A percentile compares a stretch with the other conserved stretches of the same genome.
Evolutionary conservation across 129 eudicot genomes (phyloP).

Genomic region (Kitagawia praeruptora): DNA sequence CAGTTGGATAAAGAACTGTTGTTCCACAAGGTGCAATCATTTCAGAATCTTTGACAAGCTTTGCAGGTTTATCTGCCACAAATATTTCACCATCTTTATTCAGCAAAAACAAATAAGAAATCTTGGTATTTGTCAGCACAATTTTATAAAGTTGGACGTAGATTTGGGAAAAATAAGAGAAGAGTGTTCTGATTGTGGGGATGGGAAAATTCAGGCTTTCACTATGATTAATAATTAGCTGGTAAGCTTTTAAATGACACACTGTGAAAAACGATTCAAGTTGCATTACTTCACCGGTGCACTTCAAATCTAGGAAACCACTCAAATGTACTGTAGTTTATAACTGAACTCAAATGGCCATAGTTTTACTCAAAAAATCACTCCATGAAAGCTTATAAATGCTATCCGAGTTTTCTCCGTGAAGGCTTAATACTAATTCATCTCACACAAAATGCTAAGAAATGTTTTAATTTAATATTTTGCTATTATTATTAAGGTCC

Average conservation of each 20-base stretch:
- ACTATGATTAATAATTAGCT: too few species aligned
- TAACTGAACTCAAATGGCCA: too few species aligned
- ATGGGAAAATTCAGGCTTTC: not conserved
- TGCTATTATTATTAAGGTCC: not conserved
- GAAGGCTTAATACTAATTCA: not conserved
- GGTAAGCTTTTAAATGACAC: not conserved
- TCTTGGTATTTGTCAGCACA: not conserved
- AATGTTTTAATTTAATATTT: too few species aligned
- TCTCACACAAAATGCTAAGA: not conserved
- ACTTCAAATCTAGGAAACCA: not conserved
- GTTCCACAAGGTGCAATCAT: slow-evolving; percentile 79
- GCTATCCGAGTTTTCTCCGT: not conserved
- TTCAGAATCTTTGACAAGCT: slow-evolving; percentile 51
- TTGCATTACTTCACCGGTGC: not conserved
- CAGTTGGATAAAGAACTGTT: slow-evolving; percentile 60
- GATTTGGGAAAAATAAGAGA: too few species aligned
- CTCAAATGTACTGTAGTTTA: not conserved
- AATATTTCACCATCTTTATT: not conserved
- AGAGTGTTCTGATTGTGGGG: too few species aligned
- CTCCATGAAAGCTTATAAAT: too few species aligned
- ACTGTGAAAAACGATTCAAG: not conserved
- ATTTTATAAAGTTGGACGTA: not conserved
- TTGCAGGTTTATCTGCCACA: slow-evolving; percentile 50
- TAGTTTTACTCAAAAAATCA: too few species aligned
- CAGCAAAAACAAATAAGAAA: not conserved